These are phyloP conservation scores for Mycena pura DNA, from an alignment of 768 basidiomycete species.

Conservation along the genomic window DNA sequence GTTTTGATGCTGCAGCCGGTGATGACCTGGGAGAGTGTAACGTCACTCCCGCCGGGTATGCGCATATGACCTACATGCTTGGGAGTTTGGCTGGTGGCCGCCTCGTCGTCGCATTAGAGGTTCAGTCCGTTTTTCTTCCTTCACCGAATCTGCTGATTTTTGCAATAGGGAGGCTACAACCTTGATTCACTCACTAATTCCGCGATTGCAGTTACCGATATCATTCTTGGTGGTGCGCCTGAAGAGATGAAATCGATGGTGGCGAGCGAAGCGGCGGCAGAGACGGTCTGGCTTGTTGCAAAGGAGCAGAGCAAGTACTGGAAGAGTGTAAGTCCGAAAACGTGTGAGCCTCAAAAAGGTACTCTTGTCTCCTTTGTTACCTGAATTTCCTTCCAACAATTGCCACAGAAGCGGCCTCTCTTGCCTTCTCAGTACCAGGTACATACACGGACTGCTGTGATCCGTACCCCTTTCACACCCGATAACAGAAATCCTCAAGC, in stretches of 20 bases:
- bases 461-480: conserved; percentile 1
- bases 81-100: conserved; percentile 86
- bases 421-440: conserved; percentile 76
- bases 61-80: conserved; percentile 99
- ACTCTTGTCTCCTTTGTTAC: neutral
- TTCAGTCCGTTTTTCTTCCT: conserved; percentile 36
- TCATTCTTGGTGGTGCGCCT: conserved; percentile 91
- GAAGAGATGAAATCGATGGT: conserved; percentile 73
- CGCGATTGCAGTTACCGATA: conserved; percentile 82
- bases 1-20: conserved; percentile 95
- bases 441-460: conserved; percentile 8
- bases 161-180: conserved; percentile 91
- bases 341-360: conserved; percentile 86
- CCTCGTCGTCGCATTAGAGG: conserved; percentile 93
- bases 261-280: conserved; percentile 82
- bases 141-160: conserved; percentile 7
- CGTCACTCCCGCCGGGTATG: conserved; percentile 92
- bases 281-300: conserved; percentile 90
- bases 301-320: conserved; percentile 90
- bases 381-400: conserved; percentile 1
- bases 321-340: conserved; percentile 84
- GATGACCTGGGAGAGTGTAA: conserved; percentile 91
- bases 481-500: conserved; percentile 79
- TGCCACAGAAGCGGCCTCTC: conserved; percentile 61
- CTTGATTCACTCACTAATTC: conserved; percentile 87